phyloP scores from a whole-genome alignment of 495 filamentous ascomycete genomes.

The Penicillium steckii region DNA sequence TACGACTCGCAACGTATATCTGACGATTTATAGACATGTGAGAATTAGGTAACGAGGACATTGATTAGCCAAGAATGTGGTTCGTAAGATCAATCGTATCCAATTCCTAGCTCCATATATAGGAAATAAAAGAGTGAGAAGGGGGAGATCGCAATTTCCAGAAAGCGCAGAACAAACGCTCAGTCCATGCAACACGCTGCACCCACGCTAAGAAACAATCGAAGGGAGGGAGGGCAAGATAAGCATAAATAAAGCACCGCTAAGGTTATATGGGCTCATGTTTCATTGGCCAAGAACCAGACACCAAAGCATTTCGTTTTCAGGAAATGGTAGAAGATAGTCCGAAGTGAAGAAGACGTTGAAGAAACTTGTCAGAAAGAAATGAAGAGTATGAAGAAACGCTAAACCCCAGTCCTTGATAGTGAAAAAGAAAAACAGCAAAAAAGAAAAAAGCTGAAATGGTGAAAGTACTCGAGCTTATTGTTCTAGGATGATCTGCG shows the following conservation, averaged over 20 bases:
- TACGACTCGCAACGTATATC: too few relatives aligned
- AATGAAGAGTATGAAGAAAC: conserved; percentile 1
- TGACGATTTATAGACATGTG: too few relatives aligned
- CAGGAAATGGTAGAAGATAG: not conserved
- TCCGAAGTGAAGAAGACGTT: not conserved
- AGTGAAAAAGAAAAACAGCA: not conserved
- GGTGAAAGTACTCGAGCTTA: not conserved
- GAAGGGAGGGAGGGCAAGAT: conserved; percentile 2
- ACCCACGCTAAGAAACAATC: conserved; percentile 30
- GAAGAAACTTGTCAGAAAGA: conserved; percentile 1
- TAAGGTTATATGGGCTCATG: not conserved
- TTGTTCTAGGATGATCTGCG: conserved; percentile 23
- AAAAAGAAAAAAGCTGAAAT: too few relatives aligned
- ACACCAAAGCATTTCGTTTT: not conserved
- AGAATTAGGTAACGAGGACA: too few relatives aligned
- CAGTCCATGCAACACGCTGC: conserved; percentile 33
- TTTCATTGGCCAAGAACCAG: not conserved
- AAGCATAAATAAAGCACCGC: not conserved
- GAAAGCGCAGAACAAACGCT: conserved; percentile 20
- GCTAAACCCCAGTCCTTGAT: conserved; percentile 3
- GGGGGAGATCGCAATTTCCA: not conserved
- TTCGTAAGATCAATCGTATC: too few relatives aligned
- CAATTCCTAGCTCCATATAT: not conserved
- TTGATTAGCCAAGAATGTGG: too few relatives aligned
- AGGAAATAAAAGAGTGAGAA: not conserved